Conservation (phyloP, 2,329 filamentous ascomycete species). For the Esteya vermicola region DNA sequence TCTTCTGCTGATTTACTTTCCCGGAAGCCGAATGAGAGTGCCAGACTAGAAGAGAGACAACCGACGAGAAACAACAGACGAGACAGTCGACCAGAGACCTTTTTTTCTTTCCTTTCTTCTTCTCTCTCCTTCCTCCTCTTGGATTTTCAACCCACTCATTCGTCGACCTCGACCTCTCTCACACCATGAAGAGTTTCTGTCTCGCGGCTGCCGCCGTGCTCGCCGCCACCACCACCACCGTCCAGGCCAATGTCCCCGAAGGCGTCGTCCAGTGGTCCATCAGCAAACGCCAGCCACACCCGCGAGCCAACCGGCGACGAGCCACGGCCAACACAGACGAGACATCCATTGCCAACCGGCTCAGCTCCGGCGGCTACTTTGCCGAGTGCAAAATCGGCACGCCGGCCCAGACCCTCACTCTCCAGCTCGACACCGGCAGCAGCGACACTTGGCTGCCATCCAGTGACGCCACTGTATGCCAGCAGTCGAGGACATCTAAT, state of each 20-base stretch:
- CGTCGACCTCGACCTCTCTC: background rate
- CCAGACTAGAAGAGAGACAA: too few relatives aligned
- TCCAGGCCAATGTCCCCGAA: slow-evolving; percentile 7
- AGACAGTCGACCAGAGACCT: too few relatives aligned
- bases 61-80: too few relatives aligned
- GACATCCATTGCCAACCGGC: slow-evolving; percentile 29
- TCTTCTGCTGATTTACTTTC: too few relatives aligned
- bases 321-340: slow-evolving; percentile 21
- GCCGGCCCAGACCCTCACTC: slow-evolving; percentile 37
- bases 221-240: slow-evolving; percentile 8
- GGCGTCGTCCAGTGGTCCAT: slow-evolving; percentile 35
- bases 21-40: too few relatives aligned
- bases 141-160: background rate
- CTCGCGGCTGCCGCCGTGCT: slow-evolving; percentile 12
- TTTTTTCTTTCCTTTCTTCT: too few relatives aligned
- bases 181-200: slow-evolving; percentile 13
- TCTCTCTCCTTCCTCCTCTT: background rate
- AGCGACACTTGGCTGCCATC: slow-evolving; percentile 49
- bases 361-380: slow-evolving; percentile 36
- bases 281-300: slow-evolving; percentile 19
- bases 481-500: slow-evolving; percentile 4
- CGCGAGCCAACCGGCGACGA: slow-evolving; percentile 21
- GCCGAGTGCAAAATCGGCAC: slow-evolving; percentile 42
- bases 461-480: slow-evolving; percentile 24
- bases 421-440: slow-evolving; percentile 52